Evolutionary conservation across 2,329 filamentous ascomycete genomes (phyloP).

Genomic region (Fusarium metavorans): DNA sequence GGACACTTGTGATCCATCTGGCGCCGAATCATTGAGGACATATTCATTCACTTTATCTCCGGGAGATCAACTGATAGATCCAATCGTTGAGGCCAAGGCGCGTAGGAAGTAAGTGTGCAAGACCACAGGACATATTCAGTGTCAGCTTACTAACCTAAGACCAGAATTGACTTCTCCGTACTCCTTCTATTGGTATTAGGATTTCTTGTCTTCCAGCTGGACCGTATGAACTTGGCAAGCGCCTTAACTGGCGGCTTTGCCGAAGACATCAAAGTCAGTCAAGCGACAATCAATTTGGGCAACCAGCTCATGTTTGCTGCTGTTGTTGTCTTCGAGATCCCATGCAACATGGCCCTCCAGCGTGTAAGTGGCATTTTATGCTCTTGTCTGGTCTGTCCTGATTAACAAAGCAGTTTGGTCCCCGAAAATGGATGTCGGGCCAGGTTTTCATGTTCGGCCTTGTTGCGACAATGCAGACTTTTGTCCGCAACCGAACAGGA

Average conservation of each 20-base stretch:
- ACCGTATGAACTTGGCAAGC: conserved; percentile 65
- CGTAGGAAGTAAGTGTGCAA: background rate
- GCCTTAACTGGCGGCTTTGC: conserved; percentile 63
- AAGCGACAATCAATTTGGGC: conserved; percentile 63
- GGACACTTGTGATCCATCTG: background rate
- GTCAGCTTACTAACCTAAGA: background rate
- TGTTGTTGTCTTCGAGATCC: conserved; percentile 63
- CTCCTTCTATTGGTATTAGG: conserved; percentile 62
- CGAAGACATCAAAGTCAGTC: conserved; percentile 54
- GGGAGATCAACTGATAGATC: background rate
- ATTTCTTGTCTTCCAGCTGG: conserved; percentile 63
- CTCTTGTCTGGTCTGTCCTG: no score
- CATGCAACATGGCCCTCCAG: conserved; percentile 60
- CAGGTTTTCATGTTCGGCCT: conserved; percentile 63
- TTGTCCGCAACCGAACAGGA: conserved; percentile 56
- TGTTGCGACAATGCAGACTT: conserved; percentile 58
- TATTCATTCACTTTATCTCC: background rate
- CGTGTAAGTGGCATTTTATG: conserved; percentile 24
- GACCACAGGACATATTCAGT: accelerated
- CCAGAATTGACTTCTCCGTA: conserved; percentile 60
- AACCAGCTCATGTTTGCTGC: conserved; percentile 66
- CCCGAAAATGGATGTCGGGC: conserved; percentile 58
- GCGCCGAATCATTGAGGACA: background rate
- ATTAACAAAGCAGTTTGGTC: background rate
- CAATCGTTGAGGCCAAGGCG: background rate